Evolutionary conservation across 352 stramenopile genomes (phyloP), one percentile per base, ranked within the genome.

Genomic region (Detonula confervacea): DNA sequence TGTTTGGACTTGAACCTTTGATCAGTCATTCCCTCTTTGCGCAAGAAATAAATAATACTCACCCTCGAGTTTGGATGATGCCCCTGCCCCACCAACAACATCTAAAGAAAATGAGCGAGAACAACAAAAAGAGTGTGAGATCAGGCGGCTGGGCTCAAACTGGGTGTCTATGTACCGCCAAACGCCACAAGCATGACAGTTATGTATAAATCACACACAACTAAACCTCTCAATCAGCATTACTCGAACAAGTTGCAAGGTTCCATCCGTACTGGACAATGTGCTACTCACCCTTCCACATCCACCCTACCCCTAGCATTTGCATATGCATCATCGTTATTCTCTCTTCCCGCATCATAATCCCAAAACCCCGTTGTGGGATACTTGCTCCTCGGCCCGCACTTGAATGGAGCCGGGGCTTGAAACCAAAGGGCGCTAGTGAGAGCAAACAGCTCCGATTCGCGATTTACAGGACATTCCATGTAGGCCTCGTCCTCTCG

Each of bases 381-480:
- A 56, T 64, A 87, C 18, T 78, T 81, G 2, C 39, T 65, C 42
- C 16, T 80, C 4, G 79, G 73, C 0, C 79, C 79, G 42, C 79
- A 87, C 35, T 87, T 83, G 25, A 87, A 74, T 9, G 79, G 79
- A 1, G 25, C 79, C n/a, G 79, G 73, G 16, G 82, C 82, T 47
- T 84, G 73, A 52, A 81, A 86, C 82, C 82, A 89, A 6, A 54
- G 22, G 4, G 78, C 82, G 64, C 54, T 89, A 3, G 82, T 89
- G 7, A 84, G 39, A 2, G 78, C 82, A 7, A 69, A 54, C 56
- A 84, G 79, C 46, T 89, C 73, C 82, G 87, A 87, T n/a, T 84
- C 71, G 0, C 61, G 30, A 16, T 74, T 76, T 5, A 87, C 75
- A 8, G 76, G 78, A 59, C 82, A 89, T 56, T 81, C 73, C 78